Evolutionary conservation across 2,329 filamentous ascomycete species (phyloP), one percentile per base, ranked within the genome.

Genomic region (Xylaria hypoxylon): DNA sequence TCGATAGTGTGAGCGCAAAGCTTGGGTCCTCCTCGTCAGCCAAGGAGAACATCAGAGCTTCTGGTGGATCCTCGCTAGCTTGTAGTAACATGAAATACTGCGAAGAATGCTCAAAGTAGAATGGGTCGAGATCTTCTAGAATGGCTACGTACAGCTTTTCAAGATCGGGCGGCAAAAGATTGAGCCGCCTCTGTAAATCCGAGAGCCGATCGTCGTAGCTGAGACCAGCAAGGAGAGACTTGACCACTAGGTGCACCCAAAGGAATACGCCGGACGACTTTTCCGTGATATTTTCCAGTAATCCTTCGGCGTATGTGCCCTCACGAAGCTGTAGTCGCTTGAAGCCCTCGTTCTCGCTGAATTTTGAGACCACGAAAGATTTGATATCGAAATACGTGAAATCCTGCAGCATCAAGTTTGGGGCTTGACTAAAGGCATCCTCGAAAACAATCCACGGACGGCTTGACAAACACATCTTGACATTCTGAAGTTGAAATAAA

Each of bases 381-480:
- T 26, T 58, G 2, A 48, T 58, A 24, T 48, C 44, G 13, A 3
- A 2, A 48, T 48, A 58, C 3, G 42, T 48, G 1, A 58, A 24
- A 6, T 48, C 42, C 19, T 48, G n/a, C 8, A 62, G 35, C 26
- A 6, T 33, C 15, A 55, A 8, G 8, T 11, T 19, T 2, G 47
- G 59, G 2, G 6, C 3, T 6, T 26, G 22, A 4, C 33, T 6
- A 26, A 62, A 62, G n/a, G 59, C 47, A 35, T 62, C 48, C 15
- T 33, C 28, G 15, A 62, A 62, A 2, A 11, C 40, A 5, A 17
- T 47, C 59, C 59, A 62, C 2, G 59, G 50, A 2, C 50, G 38
- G 15, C 59, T 62, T 2, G 59, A 62, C 4, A 62, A 50, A 45
- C 59, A 62, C 3, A 62, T 8, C 17, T 56, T 48, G n/a, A 62